Percentiles rank a stretch among this genome's conserved stretches.
These are phyloP conservation scores for Populus ilicifolia DNA, from an alignment of 345 rosid species.

Conservation along the genomic window DNA sequence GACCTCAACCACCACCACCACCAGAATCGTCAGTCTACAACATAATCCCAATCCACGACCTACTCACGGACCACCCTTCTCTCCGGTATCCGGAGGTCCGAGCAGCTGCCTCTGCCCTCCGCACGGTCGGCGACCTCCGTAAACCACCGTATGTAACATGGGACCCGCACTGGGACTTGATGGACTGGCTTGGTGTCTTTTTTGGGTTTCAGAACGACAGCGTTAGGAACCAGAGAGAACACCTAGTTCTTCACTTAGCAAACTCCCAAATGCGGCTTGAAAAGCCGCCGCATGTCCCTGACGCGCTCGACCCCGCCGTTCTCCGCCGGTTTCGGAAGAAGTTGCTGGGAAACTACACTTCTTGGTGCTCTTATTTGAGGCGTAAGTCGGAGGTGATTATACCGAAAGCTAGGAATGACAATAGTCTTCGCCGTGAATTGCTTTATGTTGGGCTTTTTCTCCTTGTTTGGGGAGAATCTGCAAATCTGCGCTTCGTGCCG, in stretches of 20 bases:
- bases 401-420: constrained; percentile 22
- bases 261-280: constrained; percentile 81
- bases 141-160: constrained; percentile 49
- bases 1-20: constrained; percentile 27
- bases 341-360: constrained; percentile 57
- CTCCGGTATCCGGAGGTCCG: constrained; percentile 68
- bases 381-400: constrained; percentile 36
- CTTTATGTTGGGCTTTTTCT: constrained; percentile 50
- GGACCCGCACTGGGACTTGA: constrained; percentile 52
- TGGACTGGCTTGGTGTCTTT: constrained; percentile 69
- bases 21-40: constrained; percentile 41
- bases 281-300: constrained; percentile 44
- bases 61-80: constrained; percentile 67
- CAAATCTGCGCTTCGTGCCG: constrained; percentile 50
- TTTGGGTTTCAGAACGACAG: constrained; percentile 77
- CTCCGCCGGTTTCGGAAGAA: constrained; percentile 58
- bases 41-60: constrained; percentile 75
- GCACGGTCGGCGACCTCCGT: constrained; percentile 52
- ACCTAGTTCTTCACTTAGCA: constrained; percentile 82
- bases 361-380: constrained; percentile 73
- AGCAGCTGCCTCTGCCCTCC: constrained; percentile 63
- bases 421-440: constrained; percentile 43
- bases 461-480: constrained; percentile 67
- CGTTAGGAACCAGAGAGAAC: constrained; percentile 82
- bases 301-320: constrained; percentile 52